Evolutionary conservation across 2,329 filamentous ascomycete species (phyloP), one percentile per base, ranked within the genome.

Genomic region (Aphanoascus verrucosus): DNA sequence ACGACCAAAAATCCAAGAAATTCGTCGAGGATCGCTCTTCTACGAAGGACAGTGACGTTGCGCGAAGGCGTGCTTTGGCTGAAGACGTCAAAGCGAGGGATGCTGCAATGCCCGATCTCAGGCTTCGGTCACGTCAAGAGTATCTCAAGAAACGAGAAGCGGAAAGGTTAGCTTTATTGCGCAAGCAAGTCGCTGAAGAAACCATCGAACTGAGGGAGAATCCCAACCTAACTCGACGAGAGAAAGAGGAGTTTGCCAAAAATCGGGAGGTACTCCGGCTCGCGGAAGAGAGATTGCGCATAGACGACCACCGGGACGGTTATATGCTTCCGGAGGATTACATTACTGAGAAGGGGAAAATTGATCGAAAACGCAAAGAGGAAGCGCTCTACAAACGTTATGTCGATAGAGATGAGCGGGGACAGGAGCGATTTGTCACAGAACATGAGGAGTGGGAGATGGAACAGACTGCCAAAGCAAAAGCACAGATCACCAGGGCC

Each of bases 391-490:
- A 94, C 71, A 90, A 88, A 67, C 82, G 90, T 49, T 91, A 95
- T 61, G 84, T 95, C 2, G 90, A 96, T 58, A 80, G 81, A 56
- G 89, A 94, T 61, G 87, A 94, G 62, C 84, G 84, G 61, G 90
- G 90, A 3, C 84, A 93, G 59, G 91, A 96, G 66, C 85, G 84
- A 62, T 94, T 88, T 61, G 81, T 95, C 55, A 95, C 89, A 0
- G 93, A 98, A 67, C 86, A 95, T 58, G 90, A 98, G 57, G 87
- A 95, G 64, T 98, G 91, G 91, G 93, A 98, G 67, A 75, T 82
- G 55, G 91, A 97, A 65, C 91, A 97, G 70, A 80, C 85, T 0
- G 78, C 83, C 54, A 94, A 94, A 67, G 90, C 88, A 5, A 93
- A 91, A 66, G 83, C 88, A 1, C 89, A 95, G 66, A 88, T 94